Evolutionary conservation across 352 stramenopile genomes (phyloP).

Genomic region (Plasmopara muralis): DNA sequence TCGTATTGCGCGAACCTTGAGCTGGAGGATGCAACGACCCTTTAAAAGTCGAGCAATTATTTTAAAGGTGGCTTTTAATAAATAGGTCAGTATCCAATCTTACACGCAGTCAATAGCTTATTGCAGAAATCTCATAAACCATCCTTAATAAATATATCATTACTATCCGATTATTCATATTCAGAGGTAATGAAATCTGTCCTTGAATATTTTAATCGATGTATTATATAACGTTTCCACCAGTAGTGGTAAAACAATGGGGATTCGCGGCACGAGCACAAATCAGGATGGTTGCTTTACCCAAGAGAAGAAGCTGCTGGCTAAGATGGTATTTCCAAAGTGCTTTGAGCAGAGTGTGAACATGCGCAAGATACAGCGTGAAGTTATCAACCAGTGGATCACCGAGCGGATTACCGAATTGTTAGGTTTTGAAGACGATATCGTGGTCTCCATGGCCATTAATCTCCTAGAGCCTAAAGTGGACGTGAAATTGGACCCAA

Average conservation of each 20-base stretch:
- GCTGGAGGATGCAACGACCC: too few species aligned
- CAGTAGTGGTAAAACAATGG: slow-evolving; percentile 3
- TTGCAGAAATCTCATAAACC: too few species aligned
- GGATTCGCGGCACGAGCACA: slow-evolving; percentile 36
- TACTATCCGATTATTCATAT: too few species aligned
- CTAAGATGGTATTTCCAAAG: slow-evolving; percentile 71
- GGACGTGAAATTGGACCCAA: slow-evolving; percentile 69
- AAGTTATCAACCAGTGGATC: slow-evolving; percentile 88
- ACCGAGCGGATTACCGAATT: slow-evolving; percentile 79
- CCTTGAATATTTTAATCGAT: too few species aligned
- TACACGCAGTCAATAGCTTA: too few species aligned
- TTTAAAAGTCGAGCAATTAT: too few species aligned
- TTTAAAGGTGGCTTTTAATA: too few species aligned
- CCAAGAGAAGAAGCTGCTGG: slow-evolving; percentile 86
- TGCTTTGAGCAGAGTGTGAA: slow-evolving; percentile 79
- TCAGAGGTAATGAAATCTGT: too few species aligned
- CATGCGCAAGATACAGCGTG: slow-evolving; percentile 85
- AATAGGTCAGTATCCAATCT: too few species aligned
- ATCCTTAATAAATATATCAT: too few species aligned
- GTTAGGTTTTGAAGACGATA: slow-evolving; percentile 89
- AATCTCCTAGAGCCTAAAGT: slow-evolving; percentile 81
- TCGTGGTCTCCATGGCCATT: slow-evolving; percentile 79
- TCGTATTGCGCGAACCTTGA: too few species aligned
- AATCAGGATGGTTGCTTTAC: slow-evolving; percentile 77
- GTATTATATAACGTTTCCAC: too few species aligned